Evolutionary conservation across 371 early-diverging fungal genomes (phyloP), one percentile per base, ranked within the genome.

Genomic region (Fennellomyces sp.): DNA sequence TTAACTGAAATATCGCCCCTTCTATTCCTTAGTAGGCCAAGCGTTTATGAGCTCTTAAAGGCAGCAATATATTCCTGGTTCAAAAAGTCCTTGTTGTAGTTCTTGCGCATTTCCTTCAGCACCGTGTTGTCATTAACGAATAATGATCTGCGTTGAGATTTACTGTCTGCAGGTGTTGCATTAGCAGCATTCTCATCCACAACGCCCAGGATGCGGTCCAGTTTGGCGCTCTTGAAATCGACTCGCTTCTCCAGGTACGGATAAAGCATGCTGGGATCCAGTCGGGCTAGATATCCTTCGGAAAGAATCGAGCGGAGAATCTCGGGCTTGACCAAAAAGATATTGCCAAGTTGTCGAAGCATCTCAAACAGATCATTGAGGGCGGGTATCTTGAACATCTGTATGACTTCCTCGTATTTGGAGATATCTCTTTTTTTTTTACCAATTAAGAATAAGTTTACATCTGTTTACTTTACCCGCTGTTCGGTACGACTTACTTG

Each of bases 271-370:
- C 77, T 74, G 25, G 86, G 78, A 45, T 95, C 96, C 12, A 95
- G 78, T 47, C 90, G 83, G 19, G 90, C 89, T 35, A 98, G 79
- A 56, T 91, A 88, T 5, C 83, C 87, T 60, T 96, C 94, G 13
- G 88, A 88, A 36, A 97, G 69, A 23, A 96, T 85, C 2, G 93
- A 88, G 55, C 89, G 89, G 31, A 96, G 72, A 53, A 91, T 92
- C 56, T 94, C 93, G n/a, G 95, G 92, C 63, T 88, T 91, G 15
- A 94, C 96, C 38, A 94, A 74, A 66, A 91, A 96, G 11, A 98
- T 84, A 57, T 94, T 95, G 59, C 93, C 94, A 12, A 98, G 73
- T 58, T 97, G 94, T 58, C 93, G 90, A n/a, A 98, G 72, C 83
- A 95, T 87, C 53, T 92, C 91, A 72, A 96, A 97, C 29, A 93